A percentile compares a stretch with the other conserved stretches of the same genome.
Evolutionary conservation across 331 rosid genomes (phyloP).

Genomic region (Pyracantha coccinea): DNA sequence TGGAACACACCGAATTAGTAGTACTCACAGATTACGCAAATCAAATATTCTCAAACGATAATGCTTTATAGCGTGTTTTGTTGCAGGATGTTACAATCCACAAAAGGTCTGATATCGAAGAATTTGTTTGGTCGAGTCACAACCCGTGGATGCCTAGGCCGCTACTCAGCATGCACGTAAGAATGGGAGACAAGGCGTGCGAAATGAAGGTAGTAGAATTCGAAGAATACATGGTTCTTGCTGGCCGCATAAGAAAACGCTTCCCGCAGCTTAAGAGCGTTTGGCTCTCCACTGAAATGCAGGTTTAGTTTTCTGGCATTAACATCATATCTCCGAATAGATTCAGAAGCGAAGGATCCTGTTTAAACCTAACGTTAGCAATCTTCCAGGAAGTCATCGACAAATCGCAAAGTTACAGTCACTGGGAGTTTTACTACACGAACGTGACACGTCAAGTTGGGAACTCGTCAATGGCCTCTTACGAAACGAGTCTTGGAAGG

Average conservation of each 20-base stretch:
- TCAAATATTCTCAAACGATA: too few relatives aligned
- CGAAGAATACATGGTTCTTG: conserved; percentile 74
- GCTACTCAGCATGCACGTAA: conserved; percentile 80
- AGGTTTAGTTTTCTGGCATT: conserved; percentile 28
- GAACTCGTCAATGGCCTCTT: conserved; percentile 56
- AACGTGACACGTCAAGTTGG: conserved; percentile 56
- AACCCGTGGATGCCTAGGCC: conserved; percentile 87
- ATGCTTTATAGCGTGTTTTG: not conserved
- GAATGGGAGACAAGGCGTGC: conserved; percentile 94
- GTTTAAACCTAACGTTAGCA: not conserved
- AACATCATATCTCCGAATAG: not conserved
- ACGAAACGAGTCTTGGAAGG: conserved; percentile 74
- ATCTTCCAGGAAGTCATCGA: conserved; percentile 64
- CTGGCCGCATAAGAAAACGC: conserved; percentile 45
- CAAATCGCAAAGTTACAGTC: conserved; percentile 41
- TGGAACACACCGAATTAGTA: too few relatives aligned
- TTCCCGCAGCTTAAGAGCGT: conserved; percentile 64
- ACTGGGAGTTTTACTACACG: conserved; percentile 70
- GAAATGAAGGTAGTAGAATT: conserved; percentile 85
- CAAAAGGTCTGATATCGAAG: conserved; percentile 50
- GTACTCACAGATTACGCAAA: too few relatives aligned
- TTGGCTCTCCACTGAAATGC: conserved; percentile 97
- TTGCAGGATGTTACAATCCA: conserved; percentile 29
- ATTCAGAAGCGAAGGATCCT: not conserved
- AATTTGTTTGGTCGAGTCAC: conserved; percentile 84